phyloP scores from a whole-genome alignment of 768 basidiomycete species.

The Boletus sp. region DNA sequence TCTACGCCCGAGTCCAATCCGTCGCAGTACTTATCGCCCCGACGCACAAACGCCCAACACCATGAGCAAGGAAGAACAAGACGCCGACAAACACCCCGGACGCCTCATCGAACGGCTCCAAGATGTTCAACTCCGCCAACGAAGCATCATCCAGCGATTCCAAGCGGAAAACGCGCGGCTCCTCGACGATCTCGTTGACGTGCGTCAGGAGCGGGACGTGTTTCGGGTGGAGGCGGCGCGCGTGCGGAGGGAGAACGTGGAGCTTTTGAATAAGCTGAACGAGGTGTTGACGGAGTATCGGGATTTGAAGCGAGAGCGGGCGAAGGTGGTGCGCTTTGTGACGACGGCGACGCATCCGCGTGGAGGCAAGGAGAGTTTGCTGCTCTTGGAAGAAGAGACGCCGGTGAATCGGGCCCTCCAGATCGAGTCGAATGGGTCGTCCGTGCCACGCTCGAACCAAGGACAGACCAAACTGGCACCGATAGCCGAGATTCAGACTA shows the following conservation, averaged over 20 bases:
- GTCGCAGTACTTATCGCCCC: neutral
- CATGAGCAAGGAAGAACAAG: neutral
- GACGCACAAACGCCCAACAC: neutral
- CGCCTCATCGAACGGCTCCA: slow-evolving; percentile 29
- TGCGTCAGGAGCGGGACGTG: slow-evolving; percentile 28
- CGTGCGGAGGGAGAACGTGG: slow-evolving; percentile 20
- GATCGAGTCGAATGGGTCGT: neutral
- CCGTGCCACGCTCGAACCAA: slow-evolving; percentile 2
- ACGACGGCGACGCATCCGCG: neutral
- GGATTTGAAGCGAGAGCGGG: slow-evolving; percentile 25
- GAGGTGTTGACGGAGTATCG: slow-evolving; percentile 16
- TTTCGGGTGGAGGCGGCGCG: slow-evolving; percentile 23
- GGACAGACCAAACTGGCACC: neutral
- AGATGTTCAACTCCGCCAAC: slow-evolving; percentile 23
- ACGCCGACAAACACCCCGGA: slow-evolving; percentile 6
- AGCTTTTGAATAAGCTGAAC: slow-evolving; percentile 22
- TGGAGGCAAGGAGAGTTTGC: slow-evolving; percentile 12
- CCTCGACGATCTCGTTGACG: slow-evolving; percentile 23
- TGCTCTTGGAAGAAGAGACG: neutral
- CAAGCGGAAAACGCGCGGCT: slow-evolving; percentile 25
- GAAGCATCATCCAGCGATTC: slow-evolving; percentile 24
- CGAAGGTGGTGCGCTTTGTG: slow-evolving; percentile 11
- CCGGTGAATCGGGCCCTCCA: neutral
- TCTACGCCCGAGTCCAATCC: neutral
- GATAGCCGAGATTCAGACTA: neutral